Evolutionary conservation across 1,284 basidiomycete genomes (phyloP), one percentile per base, ranked within the genome.

Genomic region (Stereum hirsutum): DNA sequence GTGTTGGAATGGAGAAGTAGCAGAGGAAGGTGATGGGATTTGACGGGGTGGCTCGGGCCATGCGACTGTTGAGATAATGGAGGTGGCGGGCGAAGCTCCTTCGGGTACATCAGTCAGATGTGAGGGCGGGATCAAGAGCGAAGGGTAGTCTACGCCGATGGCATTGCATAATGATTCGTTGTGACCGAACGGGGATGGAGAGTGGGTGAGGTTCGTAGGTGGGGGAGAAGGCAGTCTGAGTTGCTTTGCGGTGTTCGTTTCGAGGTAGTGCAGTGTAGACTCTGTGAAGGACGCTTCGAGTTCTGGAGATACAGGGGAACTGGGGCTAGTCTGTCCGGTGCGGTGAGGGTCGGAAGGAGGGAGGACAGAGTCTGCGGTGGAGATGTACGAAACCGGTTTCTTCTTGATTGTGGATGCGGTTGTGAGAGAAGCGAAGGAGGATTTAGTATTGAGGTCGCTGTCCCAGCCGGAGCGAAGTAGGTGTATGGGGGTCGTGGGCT

Each of bases 401-500:
- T 36, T 23, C 5, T 56, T 52, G 27, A 48, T 52, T 25, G 57
- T 54, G 14, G 57, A 52, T 12, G 52, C 47, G 28, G 45, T 34
- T 41, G 41, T 55, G 50, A 32, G 49, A 47, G 41, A 32, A 28
- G 41, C 32, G 27, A 56, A 50, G 4, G 52, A 49, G 5, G 58
- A 52, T 47, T 62, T 65, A 33, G 60, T 49, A 36, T 68, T 63
- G 28, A 72, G 59, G 54, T 68, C 67, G 43, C 73, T 71, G 46
- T 76, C 73, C 71, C 70, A 74, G n/a, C 68, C 71, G 10, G 72
- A 72, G 50, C 64, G 71, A 30, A 72, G 57, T 27, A 54, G 52
- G 33, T 58, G 49, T 12, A 58, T 44, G 15, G 59, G 54, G 2
- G 48, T 49, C 1, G 55, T 53, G 4, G 56, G 52, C 12, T 50